These are phyloP conservation scores for Diplodia mutila DNA, from an alignment of 2,329 filamentous ascomycete species.

Conservation along the genomic window DNA sequence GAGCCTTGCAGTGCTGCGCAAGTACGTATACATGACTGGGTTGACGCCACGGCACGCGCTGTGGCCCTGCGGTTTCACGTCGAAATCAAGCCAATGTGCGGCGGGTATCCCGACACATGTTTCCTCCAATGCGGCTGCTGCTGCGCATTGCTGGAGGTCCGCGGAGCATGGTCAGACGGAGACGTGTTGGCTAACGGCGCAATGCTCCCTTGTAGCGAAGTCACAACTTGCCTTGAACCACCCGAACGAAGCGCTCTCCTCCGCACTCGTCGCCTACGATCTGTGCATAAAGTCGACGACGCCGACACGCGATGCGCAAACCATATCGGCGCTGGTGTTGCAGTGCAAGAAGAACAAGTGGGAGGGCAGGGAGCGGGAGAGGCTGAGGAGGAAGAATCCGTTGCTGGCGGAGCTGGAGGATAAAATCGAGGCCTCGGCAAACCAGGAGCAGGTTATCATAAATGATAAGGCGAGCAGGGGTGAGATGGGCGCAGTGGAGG, in stretches of 20 bases:
- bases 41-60: not conserved
- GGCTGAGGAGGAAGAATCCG: slow-evolving; percentile 59
- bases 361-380: slow-evolving; percentile 70
- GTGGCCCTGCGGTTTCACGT: not conserved
- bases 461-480: slow-evolving; percentile 41
- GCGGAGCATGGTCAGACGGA: not conserved
- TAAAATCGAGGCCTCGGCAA: slow-evolving; percentile 40
- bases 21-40: not conserved
- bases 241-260: slow-evolving; percentile 71
- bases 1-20: not conserved
- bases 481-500: slow-evolving; percentile 50
- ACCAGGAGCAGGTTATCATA: slow-evolving; percentile 44
- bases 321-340: slow-evolving; percentile 74
- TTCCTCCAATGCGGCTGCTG: not conserved
- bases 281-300: slow-evolving; percentile 61
- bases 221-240: slow-evolving; percentile 76
- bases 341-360: slow-evolving; percentile 84
- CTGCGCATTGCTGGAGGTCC: not conserved
- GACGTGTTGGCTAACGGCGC: slow-evolving; percentile 1
- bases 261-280: slow-evolving; percentile 73
- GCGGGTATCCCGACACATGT: not conserved
- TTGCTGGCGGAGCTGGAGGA: slow-evolving; percentile 64
- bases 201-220: slow-evolving; percentile 57
- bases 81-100: not conserved
- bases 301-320: slow-evolving; percentile 68